A percentile compares a stretch with the other conserved stretches of the same genome.
Evolutionary conservation across 306 rosid genomes (phyloP).

Genomic region (Acacia confusa): DNA sequence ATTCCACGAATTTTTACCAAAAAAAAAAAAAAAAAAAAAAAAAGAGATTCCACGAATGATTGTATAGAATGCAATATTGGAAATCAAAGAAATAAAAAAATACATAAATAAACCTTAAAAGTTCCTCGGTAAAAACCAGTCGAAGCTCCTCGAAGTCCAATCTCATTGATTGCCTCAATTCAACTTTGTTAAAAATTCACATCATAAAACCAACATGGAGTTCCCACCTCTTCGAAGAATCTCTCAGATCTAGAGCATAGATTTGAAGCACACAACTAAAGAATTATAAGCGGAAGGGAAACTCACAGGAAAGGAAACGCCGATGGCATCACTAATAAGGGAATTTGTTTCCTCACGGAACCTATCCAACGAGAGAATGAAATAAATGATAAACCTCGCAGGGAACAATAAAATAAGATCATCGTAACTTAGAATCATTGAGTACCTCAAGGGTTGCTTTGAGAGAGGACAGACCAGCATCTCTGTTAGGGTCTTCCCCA

Average conservation of each 20-base stretch:
- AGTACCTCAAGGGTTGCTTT: conserved; percentile 73
- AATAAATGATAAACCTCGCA: not conserved
- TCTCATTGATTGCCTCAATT: not conserved
- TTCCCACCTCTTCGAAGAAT: not conserved
- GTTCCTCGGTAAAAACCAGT: not conserved
- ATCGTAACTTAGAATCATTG: not conserved
- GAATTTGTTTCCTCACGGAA: conserved; percentile 65
- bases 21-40: no score
- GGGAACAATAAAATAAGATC: not conserved
- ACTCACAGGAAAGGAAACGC: conserved; percentile 88
- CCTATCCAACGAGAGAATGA: conserved; percentile 31
- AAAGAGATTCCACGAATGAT: not conserved
- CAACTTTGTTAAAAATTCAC: not conserved
- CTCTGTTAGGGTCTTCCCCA: conserved; percentile 49
- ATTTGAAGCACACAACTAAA: not conserved
- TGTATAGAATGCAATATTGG: not conserved
- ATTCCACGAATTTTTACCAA: no score
- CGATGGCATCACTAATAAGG: conserved; percentile 70
- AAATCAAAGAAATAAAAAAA: not conserved
- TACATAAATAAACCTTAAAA: not conserved
- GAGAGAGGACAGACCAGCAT: conserved; percentile 87
- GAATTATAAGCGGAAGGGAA: not conserved
- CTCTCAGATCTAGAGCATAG: not conserved
- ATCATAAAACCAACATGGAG: not conserved
- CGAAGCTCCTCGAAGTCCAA: not conserved